A percentile compares a stretch with the other conserved stretches of the same genome.
Conservation (phyloP, 2,329 filamentous ascomycete species). For the Tolypocladium sp. region DNA sequence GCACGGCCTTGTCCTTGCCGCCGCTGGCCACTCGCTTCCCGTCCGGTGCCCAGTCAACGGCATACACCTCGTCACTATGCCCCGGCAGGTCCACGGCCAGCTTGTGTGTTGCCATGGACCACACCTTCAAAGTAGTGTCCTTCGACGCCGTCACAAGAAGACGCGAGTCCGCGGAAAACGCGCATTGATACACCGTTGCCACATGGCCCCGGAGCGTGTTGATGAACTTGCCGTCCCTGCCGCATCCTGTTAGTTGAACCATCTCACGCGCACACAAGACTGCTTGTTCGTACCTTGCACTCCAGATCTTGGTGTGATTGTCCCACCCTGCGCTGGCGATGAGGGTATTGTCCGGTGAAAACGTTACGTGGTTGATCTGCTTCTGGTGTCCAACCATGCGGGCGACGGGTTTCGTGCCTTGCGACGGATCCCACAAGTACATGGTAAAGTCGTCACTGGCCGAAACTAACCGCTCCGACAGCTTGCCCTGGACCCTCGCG, state of each 20-base stretch:
- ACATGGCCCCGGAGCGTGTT: constrained; percentile 82
- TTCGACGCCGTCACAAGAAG: constrained; percentile 80
- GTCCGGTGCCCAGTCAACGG: constrained; percentile 90
- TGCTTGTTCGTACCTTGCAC: constrained; percentile 46
- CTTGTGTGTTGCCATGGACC: constrained; percentile 82
- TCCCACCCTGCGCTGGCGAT: constrained; percentile 89
- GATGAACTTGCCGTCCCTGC: constrained; percentile 64
- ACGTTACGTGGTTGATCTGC: constrained; percentile 90
- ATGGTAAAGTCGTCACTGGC: constrained; percentile 95
- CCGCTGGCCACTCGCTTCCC: constrained; percentile 83
- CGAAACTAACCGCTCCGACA: constrained; percentile 78
- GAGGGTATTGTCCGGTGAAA: constrained; percentile 79
- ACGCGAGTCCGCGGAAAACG: constrained; percentile 88
- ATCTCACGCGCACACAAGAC: background rate
- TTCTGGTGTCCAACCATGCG: constrained; percentile 91
- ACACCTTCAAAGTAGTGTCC: constrained; percentile 90
- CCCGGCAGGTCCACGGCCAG: constrained; percentile 74
- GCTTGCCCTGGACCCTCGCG: constrained; percentile 63
- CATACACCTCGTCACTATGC: constrained; percentile 88
- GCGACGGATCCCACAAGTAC: constrained; percentile 83
- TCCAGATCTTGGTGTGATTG: constrained; percentile 92
- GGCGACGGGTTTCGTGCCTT: constrained; percentile 75
- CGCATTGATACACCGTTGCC: constrained; percentile 83
- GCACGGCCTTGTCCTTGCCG: constrained; percentile 78
- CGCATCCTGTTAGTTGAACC: constrained; percentile 15